These are phyloP conservation scores for Pleurozium schreberi DNA, from an alignment of 225 moss, liverwort and hornwort species.

Conservation along the genomic window DNA sequence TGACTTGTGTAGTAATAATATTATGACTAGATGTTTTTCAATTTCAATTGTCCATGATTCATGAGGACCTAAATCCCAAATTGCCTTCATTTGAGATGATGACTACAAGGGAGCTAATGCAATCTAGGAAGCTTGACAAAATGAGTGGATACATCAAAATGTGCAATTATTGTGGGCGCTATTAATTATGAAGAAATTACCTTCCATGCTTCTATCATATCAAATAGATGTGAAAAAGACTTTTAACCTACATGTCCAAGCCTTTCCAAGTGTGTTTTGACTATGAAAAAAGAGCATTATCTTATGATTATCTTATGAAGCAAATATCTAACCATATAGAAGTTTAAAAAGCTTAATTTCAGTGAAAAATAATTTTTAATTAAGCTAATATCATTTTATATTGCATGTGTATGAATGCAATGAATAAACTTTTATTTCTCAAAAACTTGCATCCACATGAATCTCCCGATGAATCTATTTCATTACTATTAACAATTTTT, in stretches of 20 bases:
- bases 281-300: too few species aligned
- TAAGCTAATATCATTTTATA: background rate
- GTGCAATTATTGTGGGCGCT: background rate
- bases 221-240: fast-evolving
- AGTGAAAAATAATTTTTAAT: background rate
- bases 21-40: background rate
- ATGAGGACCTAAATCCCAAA: background rate
- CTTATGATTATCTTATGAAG: too few species aligned
- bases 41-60: background rate
- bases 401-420: background rate
- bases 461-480: background rate
- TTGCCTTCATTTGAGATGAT: background rate
- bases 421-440: background rate
- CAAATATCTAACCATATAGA: too few species aligned
- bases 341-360: too few species aligned
- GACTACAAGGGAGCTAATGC: fast-evolving
- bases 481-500: background rate
- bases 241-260: too few species aligned
- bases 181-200: background rate
- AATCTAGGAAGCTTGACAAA: background rate
- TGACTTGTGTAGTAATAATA: fast-evolving
- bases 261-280: too few species aligned
- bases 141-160: background rate
- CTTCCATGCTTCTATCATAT: background rate
- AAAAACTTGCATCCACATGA: too few species aligned